These are phyloP conservation scores for Picochlorum sp. DNA, from an alignment of 139 green algal genomes.

Conservation along the genomic window DNA sequence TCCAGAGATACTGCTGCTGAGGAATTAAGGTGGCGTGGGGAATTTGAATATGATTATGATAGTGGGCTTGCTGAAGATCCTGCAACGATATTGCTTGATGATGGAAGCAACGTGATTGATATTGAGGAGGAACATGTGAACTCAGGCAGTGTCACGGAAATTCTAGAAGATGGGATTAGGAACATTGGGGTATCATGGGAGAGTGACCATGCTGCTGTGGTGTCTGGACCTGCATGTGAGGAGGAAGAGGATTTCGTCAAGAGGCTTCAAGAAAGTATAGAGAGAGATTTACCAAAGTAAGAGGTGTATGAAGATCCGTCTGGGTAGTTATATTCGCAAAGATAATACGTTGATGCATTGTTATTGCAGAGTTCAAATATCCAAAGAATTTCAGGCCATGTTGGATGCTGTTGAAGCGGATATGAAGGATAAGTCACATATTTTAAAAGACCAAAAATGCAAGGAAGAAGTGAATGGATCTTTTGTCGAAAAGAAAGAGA, in stretches of 20 bases:
- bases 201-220: neutral
- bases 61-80: neutral
- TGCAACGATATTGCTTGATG: too few relatives aligned
- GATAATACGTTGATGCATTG: neutral
- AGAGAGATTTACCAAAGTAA: conserved; percentile 5
- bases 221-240: too few relatives aligned
- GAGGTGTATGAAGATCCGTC: neutral
- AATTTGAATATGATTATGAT: neutral
- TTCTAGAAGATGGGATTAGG: too few relatives aligned
- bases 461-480: too few relatives aligned
- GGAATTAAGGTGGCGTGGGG: too few relatives aligned
- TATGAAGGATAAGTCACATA: neutral
- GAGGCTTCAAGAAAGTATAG: neutral
- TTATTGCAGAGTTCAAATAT: neutral
- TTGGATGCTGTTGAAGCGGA: conserved; percentile 7
- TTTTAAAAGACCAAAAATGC: neutral
- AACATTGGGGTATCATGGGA: too few relatives aligned
- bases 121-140: too few relatives aligned
- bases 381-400: conserved; percentile 7
- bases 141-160: too few relatives aligned
- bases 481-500: too few relatives aligned
- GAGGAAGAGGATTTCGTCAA: neutral
- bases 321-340: neutral
- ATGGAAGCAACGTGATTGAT: too few relatives aligned
- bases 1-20: too few relatives aligned